Evolutionary conservation across 2,329 filamentous ascomycete species (phyloP).

Genomic region (Diaporthe ampelina): DNA sequence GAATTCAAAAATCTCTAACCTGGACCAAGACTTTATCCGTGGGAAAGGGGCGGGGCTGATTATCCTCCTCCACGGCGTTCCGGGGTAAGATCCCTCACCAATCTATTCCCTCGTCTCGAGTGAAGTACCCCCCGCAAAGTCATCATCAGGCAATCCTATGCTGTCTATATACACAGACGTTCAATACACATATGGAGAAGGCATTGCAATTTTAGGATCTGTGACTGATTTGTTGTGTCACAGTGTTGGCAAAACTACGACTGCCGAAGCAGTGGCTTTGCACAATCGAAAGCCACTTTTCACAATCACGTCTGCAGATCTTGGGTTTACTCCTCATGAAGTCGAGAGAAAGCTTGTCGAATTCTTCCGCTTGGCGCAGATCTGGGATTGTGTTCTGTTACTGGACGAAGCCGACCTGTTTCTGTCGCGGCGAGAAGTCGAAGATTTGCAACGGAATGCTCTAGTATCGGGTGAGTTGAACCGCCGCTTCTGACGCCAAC

Average conservation of each 20-base stretch:
- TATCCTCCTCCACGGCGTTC: conserved; percentile 30
- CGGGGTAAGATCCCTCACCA: conserved; percentile 37
- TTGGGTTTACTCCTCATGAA: conserved; percentile 46
- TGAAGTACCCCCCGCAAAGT: too few species aligned
- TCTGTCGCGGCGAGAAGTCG: conserved; percentile 47
- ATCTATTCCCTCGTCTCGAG: too few species aligned
- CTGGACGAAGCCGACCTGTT: conserved; percentile 59
- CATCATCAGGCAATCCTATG: too few species aligned
- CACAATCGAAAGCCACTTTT: conserved; percentile 30
- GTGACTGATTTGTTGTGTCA: background rate
- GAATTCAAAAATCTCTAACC: background rate
- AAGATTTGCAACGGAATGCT: conserved; percentile 49
- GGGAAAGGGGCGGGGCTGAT: conserved; percentile 47
- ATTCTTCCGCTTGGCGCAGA: conserved; percentile 47
- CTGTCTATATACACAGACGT: too few species aligned
- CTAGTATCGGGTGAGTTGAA: conserved; percentile 45
- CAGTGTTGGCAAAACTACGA: conserved; percentile 44
- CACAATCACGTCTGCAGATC: conserved; percentile 47
- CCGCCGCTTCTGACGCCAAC: rapidly evolving
- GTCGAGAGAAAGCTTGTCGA: conserved; percentile 2
- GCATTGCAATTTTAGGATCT: background rate
- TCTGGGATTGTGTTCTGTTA: conserved; percentile 58
- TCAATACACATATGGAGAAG: too few species aligned
- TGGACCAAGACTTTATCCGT: conserved; percentile 38
- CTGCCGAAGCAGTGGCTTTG: conserved; percentile 46